Evolutionary conservation across 257 asterid species (phyloP).

Genomic region (Gardenia jasminoides): DNA sequence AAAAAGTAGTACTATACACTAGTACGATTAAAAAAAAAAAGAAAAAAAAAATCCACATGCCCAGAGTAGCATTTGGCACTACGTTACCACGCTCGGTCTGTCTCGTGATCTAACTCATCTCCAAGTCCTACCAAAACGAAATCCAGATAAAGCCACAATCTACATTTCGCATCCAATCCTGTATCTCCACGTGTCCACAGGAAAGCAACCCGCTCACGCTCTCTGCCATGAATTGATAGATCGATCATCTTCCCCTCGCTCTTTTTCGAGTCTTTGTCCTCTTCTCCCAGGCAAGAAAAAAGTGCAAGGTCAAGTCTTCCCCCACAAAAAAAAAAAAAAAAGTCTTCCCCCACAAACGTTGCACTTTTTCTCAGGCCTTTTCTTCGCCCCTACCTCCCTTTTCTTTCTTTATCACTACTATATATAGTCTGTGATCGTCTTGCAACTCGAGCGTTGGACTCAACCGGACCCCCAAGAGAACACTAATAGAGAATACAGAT

Average conservation of each 20-base stretch:
- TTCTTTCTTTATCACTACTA: no score
- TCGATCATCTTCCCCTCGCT: constrained; percentile 22
- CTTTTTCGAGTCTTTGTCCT: no score
- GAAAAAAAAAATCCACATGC: no score
- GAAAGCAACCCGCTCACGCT: constrained; percentile 15
- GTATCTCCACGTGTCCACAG: constrained; percentile 34
- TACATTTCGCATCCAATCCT: constrained; percentile 32
- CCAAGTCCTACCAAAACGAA: constrained; percentile 36
- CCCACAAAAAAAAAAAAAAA: no score
- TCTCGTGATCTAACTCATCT: background rate
- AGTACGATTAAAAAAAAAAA: no score
- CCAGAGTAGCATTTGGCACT: constrained; percentile 4
- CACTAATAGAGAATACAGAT: no score
- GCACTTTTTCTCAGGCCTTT: constrained; percentile 26
- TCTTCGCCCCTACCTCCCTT: no score
- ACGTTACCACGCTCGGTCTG: constrained; percentile 19
- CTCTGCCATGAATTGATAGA: background rate
- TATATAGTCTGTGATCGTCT: no score
- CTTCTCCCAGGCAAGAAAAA: background rate
- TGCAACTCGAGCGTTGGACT: background rate
- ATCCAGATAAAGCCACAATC: constrained; percentile 49
- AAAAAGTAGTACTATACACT: no score
- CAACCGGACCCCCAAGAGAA: background rate
- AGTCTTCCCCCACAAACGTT: constrained; percentile 22
- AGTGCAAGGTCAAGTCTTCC: background rate